A percentile compares a stretch with the other conserved stretches of the same genome.
Conservation (phyloP, 2,329 filamentous ascomycete species). For the Hypoxylon sp. region DNA sequence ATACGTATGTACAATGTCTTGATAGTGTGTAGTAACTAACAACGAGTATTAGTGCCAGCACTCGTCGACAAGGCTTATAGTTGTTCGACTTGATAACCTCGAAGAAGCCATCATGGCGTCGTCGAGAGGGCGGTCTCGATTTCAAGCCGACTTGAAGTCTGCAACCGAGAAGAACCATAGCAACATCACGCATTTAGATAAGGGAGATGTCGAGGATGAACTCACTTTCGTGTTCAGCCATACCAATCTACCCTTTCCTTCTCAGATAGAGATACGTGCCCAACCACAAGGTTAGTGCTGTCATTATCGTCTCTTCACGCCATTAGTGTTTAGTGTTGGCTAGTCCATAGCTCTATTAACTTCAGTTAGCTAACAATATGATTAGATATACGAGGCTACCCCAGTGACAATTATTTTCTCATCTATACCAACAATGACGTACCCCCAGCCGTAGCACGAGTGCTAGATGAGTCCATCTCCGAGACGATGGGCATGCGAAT, state of each 20-base stretch:
- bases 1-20: background rate
- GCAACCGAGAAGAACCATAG: conserved; percentile 38
- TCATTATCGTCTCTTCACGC: background rate
- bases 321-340: background rate
- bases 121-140: conserved; percentile 31
- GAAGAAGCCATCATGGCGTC: conserved; percentile 43
- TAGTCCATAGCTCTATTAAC: background rate
- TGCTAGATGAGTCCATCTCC: conserved; percentile 46
- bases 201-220: conserved; percentile 80
- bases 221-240: conserved; percentile 72
- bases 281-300: conserved; percentile 55
- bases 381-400: conserved; percentile 47
- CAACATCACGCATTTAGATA: conserved; percentile 66
- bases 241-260: conserved; percentile 43
- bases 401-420: conserved; percentile 46
- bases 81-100: background rate
- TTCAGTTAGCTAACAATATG: conserved; percentile 1
- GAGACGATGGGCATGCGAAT: conserved; percentile 46
- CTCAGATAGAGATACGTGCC: conserved; percentile 57
- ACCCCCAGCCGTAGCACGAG: conserved; percentile 36
- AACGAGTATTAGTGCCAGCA: background rate
- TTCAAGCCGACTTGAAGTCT: conserved; percentile 48
- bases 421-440: conserved; percentile 49
- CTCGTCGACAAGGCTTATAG: background rate
- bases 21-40: background rate